phyloP scores from a whole-genome alignment of 495 filamentous ascomycete genomes.

The Symbiotaphrina buchneri region DNA sequence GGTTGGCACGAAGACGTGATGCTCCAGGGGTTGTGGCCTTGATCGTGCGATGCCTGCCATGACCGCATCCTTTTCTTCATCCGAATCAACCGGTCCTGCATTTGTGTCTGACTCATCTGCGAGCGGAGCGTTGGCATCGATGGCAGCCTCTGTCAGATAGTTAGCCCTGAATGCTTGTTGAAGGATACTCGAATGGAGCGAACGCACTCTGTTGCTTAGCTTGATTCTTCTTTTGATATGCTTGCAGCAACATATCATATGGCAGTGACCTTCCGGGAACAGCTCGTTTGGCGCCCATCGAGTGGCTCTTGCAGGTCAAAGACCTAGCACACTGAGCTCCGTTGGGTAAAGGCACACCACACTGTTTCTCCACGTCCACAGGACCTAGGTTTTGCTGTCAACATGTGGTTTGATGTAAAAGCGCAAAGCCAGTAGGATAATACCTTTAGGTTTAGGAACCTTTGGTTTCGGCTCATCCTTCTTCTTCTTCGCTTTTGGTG shows the following conservation, averaged over 20 bases:
- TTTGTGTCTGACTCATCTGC: conserved; percentile 65
- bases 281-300: conserved; percentile 84
- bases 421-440: conserved; percentile 2
- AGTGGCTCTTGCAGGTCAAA: conserved; percentile 90
- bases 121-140: conserved; percentile 83
- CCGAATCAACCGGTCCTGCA: conserved; percentile 58
- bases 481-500: conserved; percentile 69
- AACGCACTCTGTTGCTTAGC: conserved; percentile 83
- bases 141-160: conserved; percentile 47
- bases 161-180: conserved; percentile 10
- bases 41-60: conserved; percentile 64
- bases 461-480: conserved; percentile 82
- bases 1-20: conserved; percentile 41
- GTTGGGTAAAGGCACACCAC: conserved; percentile 68
- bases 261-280: conserved; percentile 80
- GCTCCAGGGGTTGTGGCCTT: conserved; percentile 48
- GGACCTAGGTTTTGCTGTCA: conserved; percentile 26
- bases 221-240: conserved; percentile 98
- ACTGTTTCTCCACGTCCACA: conserved; percentile 94
- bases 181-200: conserved; percentile 2
- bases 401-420: conserved; percentile 2
- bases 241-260: conserved; percentile 81
- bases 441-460: conserved; percentile 65
- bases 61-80: conserved; percentile 76
- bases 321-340: conserved; percentile 79